phyloP scores from a whole-genome alignment of 495 filamentous ascomycete species.

The Darksidea phi region DNA sequence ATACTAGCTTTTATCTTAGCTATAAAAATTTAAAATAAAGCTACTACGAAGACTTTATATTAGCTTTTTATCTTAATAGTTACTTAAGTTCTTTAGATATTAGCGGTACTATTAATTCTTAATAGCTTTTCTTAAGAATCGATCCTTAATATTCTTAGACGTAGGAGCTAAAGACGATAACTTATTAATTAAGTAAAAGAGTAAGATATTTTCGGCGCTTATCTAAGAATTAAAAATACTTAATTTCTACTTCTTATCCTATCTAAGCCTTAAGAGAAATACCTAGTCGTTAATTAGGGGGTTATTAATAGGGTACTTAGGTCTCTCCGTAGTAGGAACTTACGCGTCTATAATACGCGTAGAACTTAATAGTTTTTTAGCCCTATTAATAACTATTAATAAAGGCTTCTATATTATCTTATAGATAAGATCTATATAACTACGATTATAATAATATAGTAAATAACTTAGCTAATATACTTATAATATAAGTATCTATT shows the following conservation, averaged over 20 bases:
- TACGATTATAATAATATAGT: too few species aligned
- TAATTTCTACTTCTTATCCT: conserved; percentile 1
- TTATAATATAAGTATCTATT: too few species aligned
- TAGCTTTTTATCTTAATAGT: conserved; percentile 58
- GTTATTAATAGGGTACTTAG: conserved; percentile 21
- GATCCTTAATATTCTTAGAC: conserved; percentile 53
- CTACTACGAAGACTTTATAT: too few species aligned
- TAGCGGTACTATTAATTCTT: conserved; percentile 49
- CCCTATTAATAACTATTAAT: too few species aligned
- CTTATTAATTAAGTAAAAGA: conserved; percentile 86
- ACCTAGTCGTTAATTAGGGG: conserved; percentile 20
- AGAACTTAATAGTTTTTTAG: conserved; percentile 24
- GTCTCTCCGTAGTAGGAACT: too few species aligned
- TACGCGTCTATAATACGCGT: too few species aligned
- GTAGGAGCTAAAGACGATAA: conserved; percentile 68
- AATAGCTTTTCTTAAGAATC: conserved; percentile 60
- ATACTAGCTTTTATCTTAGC: too few species aligned
- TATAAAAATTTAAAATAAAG: too few species aligned
- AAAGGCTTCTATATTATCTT: too few species aligned
- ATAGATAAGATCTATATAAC: too few species aligned
- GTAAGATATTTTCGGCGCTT: conserved; percentile 54
- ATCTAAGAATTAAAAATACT: conserved; percentile 41
- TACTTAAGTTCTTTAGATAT: conserved; percentile 24
- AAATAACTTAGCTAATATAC: conserved; percentile 29
- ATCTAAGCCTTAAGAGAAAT: conserved; percentile 27